Conservation (phyloP, 2,329 filamentous ascomycete species). For the Coniochaeta sp. region DNA sequence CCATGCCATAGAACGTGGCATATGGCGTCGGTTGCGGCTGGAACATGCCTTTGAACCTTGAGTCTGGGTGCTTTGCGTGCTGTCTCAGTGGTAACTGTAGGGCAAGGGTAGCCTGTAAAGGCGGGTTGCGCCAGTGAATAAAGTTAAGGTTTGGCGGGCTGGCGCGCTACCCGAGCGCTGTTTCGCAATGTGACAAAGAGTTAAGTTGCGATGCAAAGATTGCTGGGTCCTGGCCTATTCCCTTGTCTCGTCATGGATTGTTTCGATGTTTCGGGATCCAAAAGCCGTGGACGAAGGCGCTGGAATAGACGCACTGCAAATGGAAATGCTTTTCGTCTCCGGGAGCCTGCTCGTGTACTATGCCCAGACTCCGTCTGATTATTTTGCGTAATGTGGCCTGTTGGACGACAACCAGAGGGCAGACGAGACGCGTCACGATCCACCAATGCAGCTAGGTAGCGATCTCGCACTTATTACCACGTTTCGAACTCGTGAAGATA, state of each 20-base stretch:
- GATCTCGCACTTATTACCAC: not conserved
- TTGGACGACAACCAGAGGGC: not conserved
- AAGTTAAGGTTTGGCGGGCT: conserved; percentile 1
- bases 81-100: not conserved
- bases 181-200: not conserved
- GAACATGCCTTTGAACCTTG: conserved; percentile 41
- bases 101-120: not conserved
- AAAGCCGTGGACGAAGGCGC: not conserved
- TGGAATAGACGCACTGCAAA: not conserved
- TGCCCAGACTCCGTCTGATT: not conserved
- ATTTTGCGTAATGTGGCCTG: not conserved
- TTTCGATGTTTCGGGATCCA: not conserved
- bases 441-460: not conserved
- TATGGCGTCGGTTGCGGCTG: conserved; percentile 45
- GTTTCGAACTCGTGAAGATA: not conserved
- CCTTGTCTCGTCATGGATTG: not conserved
- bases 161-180: conserved; percentile 1
- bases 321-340: not conserved
- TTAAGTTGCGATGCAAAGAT: not conserved
- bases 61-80: too few species aligned
- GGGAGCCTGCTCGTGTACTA: not conserved
- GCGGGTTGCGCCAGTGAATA: not conserved
- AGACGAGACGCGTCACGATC: not conserved
- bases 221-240: not conserved
- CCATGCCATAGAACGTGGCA: conserved; percentile 23